phyloP scores from a whole-genome alignment of 2,329 filamentous ascomycete genomes.

The Tetracladium maxilliforme region DNA sequence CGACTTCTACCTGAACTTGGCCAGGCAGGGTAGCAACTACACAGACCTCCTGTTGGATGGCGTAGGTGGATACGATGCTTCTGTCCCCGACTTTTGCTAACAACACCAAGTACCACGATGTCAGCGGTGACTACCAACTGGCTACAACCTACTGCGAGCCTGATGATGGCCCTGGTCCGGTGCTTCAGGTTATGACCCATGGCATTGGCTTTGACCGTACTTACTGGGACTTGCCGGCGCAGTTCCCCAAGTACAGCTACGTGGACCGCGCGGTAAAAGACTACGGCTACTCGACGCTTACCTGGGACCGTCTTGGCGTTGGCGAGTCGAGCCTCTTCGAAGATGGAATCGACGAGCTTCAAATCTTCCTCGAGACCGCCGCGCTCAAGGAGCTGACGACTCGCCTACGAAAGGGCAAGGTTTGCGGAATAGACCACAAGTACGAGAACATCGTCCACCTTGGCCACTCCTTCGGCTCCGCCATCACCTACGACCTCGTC shows the following conservation, averaged over 20 bases:
- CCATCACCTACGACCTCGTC: constrained; percentile 39
- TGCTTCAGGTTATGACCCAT: constrained; percentile 33
- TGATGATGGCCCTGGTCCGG: constrained; percentile 21
- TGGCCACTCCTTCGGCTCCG: constrained; percentile 49
- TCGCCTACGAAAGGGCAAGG: constrained; percentile 26
- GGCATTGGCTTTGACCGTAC: constrained; percentile 37
- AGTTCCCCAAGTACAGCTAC: constrained; percentile 49
- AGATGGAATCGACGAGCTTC: constrained; percentile 43
- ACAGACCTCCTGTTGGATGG: constrained; percentile 26
- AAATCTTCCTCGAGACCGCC: constrained; percentile 40
- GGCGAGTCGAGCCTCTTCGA: constrained; percentile 42
- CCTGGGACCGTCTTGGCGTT: constrained; percentile 47
- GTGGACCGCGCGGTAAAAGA: constrained; percentile 34
- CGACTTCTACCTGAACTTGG: constrained; percentile 35
- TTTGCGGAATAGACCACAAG: constrained; percentile 22
- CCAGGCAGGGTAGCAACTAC: constrained; percentile 33
- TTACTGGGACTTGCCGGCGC: constrained; percentile 47
- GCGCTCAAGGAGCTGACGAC: constrained; percentile 38
- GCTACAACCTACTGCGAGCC: constrained; percentile 47
- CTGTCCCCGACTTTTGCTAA: too few species aligned
- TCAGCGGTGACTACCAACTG: constrained; percentile 39
- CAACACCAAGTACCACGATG: constrained; percentile 30
- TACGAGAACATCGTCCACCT: constrained; percentile 35
- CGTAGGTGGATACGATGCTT: too few species aligned
- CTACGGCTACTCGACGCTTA: constrained; percentile 42